Evolutionary conservation across 1,284 basidiomycete species (phyloP).

Genomic region (Trichosporon ovoides): DNA sequence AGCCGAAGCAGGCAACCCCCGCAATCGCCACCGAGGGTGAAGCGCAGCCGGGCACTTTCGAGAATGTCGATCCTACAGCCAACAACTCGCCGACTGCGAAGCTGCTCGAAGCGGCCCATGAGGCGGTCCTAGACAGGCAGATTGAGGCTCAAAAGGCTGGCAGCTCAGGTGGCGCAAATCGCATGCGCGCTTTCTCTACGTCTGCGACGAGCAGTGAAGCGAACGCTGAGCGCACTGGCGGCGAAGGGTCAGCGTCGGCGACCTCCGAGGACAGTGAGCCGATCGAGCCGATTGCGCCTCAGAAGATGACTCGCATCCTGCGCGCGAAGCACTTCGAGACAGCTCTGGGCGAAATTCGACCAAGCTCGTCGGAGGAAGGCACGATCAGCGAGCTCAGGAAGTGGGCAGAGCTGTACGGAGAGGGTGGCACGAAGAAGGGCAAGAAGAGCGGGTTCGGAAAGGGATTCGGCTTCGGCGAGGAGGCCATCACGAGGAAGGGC

Average conservation of each 20-base stretch:
- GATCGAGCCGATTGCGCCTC: background rate
- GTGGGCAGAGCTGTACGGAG: conserved; percentile 90
- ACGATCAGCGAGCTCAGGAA: conserved; percentile 67
- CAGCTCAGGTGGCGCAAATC: background rate
- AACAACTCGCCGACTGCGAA: conserved; percentile 13
- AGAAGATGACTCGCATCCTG: conserved; percentile 14
- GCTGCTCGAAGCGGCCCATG: conserved; percentile 16
- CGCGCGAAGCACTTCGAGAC: conserved; percentile 63
- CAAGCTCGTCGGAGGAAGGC: conserved; percentile 75
- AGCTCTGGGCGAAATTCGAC: conserved; percentile 78
- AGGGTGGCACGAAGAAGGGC: conserved; percentile 50
- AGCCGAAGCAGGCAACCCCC: conserved; percentile 3
- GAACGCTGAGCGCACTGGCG: background rate
- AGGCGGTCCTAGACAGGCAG: background rate
- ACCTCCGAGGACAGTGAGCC: background rate
- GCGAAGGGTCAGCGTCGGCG: background rate
- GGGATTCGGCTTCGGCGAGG: conserved; percentile 49
- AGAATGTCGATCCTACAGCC: conserved; percentile 1
- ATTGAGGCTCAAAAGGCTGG: background rate
- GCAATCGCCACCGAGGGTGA: conserved; percentile 3
- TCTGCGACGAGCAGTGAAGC: background rate
- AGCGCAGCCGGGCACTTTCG: background rate
- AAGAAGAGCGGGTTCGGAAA: conserved; percentile 49
- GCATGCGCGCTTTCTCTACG: conserved; percentile 4
- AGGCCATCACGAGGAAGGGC: conserved; percentile 4